Percentiles rank a stretch among this genome's conserved stretches.
These are phyloP conservation scores for Amanita jacksonii DNA, from an alignment of 768 basidiomycete genomes.

Conservation along the genomic window DNA sequence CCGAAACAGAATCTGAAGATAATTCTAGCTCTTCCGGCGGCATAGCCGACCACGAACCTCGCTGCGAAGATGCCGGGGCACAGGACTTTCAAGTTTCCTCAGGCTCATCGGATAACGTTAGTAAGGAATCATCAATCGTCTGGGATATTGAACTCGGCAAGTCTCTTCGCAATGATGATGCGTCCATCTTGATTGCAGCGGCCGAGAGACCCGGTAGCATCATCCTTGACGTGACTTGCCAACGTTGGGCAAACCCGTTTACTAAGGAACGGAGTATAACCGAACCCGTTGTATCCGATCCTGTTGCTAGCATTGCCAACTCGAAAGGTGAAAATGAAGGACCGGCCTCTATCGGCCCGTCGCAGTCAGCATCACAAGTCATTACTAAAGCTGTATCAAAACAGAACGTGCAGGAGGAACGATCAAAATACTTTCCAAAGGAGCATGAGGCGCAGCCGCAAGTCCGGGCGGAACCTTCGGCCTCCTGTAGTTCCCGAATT, in stretches of 20 bases:
- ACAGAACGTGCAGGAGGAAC: no score
- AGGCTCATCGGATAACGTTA: neutral
- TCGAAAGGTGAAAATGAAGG: neutral
- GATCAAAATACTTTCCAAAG: conserved; percentile 1
- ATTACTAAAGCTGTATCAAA: neutral
- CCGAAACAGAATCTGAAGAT: no score
- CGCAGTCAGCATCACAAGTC: conserved; percentile 21
- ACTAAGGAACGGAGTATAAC: neutral
- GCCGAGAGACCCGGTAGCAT: neutral
- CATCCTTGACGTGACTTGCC: conserved; percentile 6
- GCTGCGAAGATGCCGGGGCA: neutral
- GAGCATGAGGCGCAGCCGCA: no score
- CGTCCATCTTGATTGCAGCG: neutral
- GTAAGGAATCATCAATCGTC: conserved; percentile 15
- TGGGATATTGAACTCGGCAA: conserved; percentile 25
- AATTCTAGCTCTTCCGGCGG: neutral
- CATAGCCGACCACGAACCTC: neutral
- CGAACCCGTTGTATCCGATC: neutral
- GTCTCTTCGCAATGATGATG: neutral
- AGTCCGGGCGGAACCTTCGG: no score
- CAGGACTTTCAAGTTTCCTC: neutral
- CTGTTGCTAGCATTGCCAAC: neutral
- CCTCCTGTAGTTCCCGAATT: no score
- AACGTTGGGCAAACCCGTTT: conserved; percentile 6
- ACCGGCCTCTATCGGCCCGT: conserved; percentile 18